Base-by-base conservation (phyloP, 768 basidiomycete genomes). In the Mycena epipterygia region DNA sequence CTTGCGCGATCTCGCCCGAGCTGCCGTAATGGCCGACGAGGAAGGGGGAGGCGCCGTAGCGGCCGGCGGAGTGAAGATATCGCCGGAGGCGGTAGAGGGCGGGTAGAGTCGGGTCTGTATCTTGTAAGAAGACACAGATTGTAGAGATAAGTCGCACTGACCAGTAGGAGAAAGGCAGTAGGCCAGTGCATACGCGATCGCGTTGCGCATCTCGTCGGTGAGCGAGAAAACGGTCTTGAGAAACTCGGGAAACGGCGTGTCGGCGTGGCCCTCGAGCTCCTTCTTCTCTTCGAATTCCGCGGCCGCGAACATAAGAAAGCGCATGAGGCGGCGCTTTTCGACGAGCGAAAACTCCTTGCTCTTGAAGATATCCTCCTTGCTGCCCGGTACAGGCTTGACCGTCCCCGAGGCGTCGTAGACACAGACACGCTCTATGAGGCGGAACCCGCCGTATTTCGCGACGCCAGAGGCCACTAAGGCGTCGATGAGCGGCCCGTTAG, bases 11-110 rank as follows among this genome's bases (percentile, higher is more conserved):
- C 76, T 98, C 97, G 6, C 97, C 97, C 0, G 92, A 86, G 23
- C 96, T 95, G 21, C 97, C 97, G 78, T 98, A 98, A 74, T 98
- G 95, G 0, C 95, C 95, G n/a, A 99, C 86, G 19, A 99, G 88
- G 82, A 96, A 98, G 2, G 96, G 90, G 80, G 87, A 79, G 4
- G 86, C 76, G 3, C 97, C 97, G 76, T 98, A 98, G 33, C 95
- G 87, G 3, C 97, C 96, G 21, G 90, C 81, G 0, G 96, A 95
- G 55, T 86, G 90, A 17, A 98, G 84, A 77, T 94, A 96, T 27
- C 85, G 81, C 9, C 91, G 89, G 14, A 96, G 81, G 9, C 96
- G 91, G n/a, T 80, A 79, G 11, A 99, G 81, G 2, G 93, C 89
- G 1, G 87, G 85, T 11, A 89, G 76, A 1, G 93, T 90, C 2